Conservation (phyloP, 2,329 filamentous ascomycete species). For the Metarhizium guizhouense region DNA sequence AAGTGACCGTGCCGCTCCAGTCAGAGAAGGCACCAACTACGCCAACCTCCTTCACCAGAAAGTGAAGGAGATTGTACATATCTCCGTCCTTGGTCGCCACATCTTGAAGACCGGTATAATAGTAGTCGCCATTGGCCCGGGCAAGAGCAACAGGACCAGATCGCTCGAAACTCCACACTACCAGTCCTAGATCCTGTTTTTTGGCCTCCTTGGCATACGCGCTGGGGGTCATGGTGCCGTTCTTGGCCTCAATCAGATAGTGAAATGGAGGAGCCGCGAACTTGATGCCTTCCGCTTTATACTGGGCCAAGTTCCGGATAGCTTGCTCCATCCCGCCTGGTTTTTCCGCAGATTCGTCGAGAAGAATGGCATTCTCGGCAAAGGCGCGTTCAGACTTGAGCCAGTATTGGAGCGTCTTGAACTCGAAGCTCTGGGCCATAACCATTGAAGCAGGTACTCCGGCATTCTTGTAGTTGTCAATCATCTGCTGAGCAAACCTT, state of each 20-base stretch:
- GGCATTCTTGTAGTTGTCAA: slow-evolving; percentile 48
- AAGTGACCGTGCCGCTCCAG: slow-evolving; percentile 60
- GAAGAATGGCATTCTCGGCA: slow-evolving; percentile 52
- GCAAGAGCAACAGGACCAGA: slow-evolving; percentile 47
- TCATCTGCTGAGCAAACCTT: slow-evolving; percentile 54
- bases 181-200: slow-evolving; percentile 52
- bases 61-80: slow-evolving; percentile 56
- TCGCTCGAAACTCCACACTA: slow-evolving; percentile 62
- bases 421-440: slow-evolving; percentile 58
- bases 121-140: slow-evolving; percentile 39
- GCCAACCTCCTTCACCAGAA: slow-evolving; percentile 51
- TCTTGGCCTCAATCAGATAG: slow-evolving; percentile 46
- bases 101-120: slow-evolving; percentile 46
- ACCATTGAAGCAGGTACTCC: slow-evolving; percentile 45
- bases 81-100: slow-evolving; percentile 55
- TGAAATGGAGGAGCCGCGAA: slow-evolving; percentile 55
- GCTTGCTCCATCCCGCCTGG: slow-evolving; percentile 42
- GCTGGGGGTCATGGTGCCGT: slow-evolving; percentile 51
- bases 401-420: slow-evolving; percentile 58
- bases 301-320: slow-evolving; percentile 44
- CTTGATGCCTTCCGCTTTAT: slow-evolving; percentile 48
- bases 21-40: slow-evolving; percentile 56
- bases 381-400: slow-evolving; percentile 51
- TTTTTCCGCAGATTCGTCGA: slow-evolving; percentile 53
- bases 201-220: slow-evolving; percentile 53